Base-by-base conservation (phyloP, 257 asterid genomes). In the Ilex aquifolium region DNA sequence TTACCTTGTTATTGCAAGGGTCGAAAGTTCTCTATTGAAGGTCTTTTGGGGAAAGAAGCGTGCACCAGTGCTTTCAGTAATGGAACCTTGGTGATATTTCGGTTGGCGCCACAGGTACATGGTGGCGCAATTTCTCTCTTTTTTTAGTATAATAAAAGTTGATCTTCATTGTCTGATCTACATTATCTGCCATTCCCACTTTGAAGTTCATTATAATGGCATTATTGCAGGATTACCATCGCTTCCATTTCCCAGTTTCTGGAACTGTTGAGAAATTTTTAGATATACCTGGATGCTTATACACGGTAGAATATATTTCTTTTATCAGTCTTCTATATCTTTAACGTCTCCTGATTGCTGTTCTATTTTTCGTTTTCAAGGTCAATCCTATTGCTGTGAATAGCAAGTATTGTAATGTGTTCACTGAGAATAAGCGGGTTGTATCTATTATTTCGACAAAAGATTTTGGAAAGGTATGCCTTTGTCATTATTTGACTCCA, bases 341-440 rank as follows among this genome's bases (percentile, higher is more conserved):
- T 51, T 61, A 17, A 7, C 11, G 30, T 30, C 11, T 31, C 13
- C 62, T 65, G 59, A 61, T 53, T 54, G 12, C 57, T 55, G 71
- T 55, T 69, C 44, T 66, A 61, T 76, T 62, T 62, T 48, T 59
- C 27, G 27, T 61, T 61, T 70, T 80, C 77, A 64, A 92, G 99
- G 99, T 93, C 59, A 93, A 93, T 68, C 99, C 99, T 63, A 90
- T 93, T 74, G 99, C 99, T 15, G 99, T 93, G 73, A 93, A 93
- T 71, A 93, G 99, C 96, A 87, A 93, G 83, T 93, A 93, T 70
- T 93, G 97, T 70, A 93, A 93, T 30, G 99, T 93, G 68, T 93
- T 90, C 87, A 90, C 97, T 2, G 99, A 90, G 87, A 93, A 93
- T 70, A 93, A 90, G 79, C 92, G 99, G 55, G 91, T 68, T 21